Base-by-base conservation (phyloP, 2,329 filamentous ascomycete genomes). In the Xylariaceae sp. region DNA sequence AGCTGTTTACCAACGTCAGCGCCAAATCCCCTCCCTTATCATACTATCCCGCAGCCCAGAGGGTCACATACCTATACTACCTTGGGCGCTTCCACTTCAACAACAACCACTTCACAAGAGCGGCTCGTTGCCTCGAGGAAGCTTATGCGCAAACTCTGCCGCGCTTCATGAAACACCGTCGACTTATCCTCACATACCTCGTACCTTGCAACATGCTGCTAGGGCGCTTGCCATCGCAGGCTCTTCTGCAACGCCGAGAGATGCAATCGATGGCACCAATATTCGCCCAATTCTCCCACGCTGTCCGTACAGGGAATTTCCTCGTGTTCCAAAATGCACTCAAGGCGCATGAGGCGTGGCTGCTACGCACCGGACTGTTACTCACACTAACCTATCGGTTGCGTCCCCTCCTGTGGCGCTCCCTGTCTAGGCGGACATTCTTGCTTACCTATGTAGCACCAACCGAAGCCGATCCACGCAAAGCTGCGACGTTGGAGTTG, bases 51-150 rank as follows among this genome's bases (percentile, higher is more conserved):
- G 87, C 86, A 15, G 76, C 84, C 5, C 86, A 97, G 59, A 79
- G 88, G 34, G 88, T 95, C 35, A 94, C 88, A 3, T 97, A 89
- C 53, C 80, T 97, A 11, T 96, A 95, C 66, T 95, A 95, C 59
- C 81, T 97, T 5, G 90, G 90, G 13, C 83, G 88, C 42, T 96
- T 90, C 64, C 80, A 89, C 56, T 88, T 94, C 59, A 80, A 85
- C 47, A 89, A 87, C 60, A 84, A 81, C 50, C 83, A 94, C 57
- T 95, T 88, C 61, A 78, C 77, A 46, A 81, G 85, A 17, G 88
- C 89, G 0, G 78, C 83, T 36, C 69, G 78, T 34, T 87, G 83
- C 24, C 69, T 96, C 5, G 77, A 94, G 54, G 73, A 81, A 17
- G 87, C 90, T 3, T 96, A 94, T 61, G 66, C 81, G 35, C 83